phyloP scores from a whole-genome alignment of 495 filamentous ascomycete species.

The Penicillium chermesinum region DNA sequence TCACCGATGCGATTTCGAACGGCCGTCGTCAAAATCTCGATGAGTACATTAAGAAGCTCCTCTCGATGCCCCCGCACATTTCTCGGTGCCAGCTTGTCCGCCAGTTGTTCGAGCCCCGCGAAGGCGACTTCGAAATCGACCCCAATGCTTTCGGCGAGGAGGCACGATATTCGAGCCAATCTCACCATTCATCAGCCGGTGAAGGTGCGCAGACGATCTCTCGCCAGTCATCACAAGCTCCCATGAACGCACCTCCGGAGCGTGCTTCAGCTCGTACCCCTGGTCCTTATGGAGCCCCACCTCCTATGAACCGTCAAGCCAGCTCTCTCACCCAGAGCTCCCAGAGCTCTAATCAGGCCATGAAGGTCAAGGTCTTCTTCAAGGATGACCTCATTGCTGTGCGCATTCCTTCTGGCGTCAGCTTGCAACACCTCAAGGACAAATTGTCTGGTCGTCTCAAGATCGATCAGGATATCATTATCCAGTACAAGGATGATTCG shows the following conservation, averaged over 20 bases:
- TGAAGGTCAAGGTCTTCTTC: slow-evolving; percentile 95
- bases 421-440: slow-evolving; percentile 72
- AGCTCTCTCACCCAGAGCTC: slow-evolving; percentile 72
- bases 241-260: slow-evolving; percentile 59
- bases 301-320: slow-evolving; percentile 63
- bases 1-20: slow-evolving; percentile 94
- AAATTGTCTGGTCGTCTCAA: slow-evolving; percentile 73
- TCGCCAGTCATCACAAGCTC: slow-evolving; percentile 68
- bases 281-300: slow-evolving; percentile 31
- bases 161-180: slow-evolving; percentile 63
- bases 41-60: slow-evolving; percentile 87
- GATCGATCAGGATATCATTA: slow-evolving; percentile 64
- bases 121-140: slow-evolving; percentile 90
- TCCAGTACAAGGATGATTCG: slow-evolving; percentile 84
- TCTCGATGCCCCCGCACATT: slow-evolving; percentile 79
- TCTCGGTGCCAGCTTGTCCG: slow-evolving; percentile 75
- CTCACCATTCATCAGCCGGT: slow-evolving; percentile 63
- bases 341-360: slow-evolving; percentile 43
- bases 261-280: slow-evolving; percentile 51
- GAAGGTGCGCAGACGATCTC: slow-evolving; percentile 54
- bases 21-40: slow-evolving; percentile 87
- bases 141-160: slow-evolving; percentile 59
- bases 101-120: slow-evolving; percentile 81
- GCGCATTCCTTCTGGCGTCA: slow-evolving; percentile 75
- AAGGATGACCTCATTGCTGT: slow-evolving; percentile 87